These are phyloP conservation scores for Russula ochroleuca DNA, from an alignment of 768 basidiomycete genomes.

Conservation along the genomic window DNA sequence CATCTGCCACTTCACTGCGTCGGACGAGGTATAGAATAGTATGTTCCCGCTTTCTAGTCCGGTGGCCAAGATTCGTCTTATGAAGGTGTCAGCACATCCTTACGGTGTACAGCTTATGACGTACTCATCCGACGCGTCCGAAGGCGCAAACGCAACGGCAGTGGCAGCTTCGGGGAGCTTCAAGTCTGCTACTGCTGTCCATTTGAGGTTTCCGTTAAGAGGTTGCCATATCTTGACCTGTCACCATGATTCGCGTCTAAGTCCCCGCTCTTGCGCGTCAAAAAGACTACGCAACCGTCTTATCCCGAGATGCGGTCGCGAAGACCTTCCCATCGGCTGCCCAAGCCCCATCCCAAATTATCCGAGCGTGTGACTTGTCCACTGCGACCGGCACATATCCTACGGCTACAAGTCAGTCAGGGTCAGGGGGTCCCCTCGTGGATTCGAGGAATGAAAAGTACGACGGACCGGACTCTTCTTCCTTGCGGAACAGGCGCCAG, in stretches of 20 bases:
- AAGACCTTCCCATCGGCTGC: constrained; percentile 70
- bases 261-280: not conserved
- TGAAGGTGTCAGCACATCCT: not conserved
- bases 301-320: constrained; percentile 92
- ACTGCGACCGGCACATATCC: constrained; percentile 61
- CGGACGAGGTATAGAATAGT: constrained; percentile 48
- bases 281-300: constrained; percentile 54
- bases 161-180: constrained; percentile 77
- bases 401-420: constrained; percentile 13
- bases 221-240: constrained; percentile 84
- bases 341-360: constrained; percentile 97
- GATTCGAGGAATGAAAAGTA: not conserved
- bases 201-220: constrained; percentile 38
- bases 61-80: constrained; percentile 62
- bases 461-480: constrained; percentile 39
- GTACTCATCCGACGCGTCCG: constrained; percentile 42
- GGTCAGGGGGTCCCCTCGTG: not conserved
- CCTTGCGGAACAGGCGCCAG: constrained; percentile 73
- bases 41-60: constrained; percentile 84
- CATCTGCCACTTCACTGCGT: constrained; percentile 44
- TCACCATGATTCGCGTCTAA: not conserved
- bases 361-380: constrained; percentile 84
- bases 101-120: constrained; percentile 11
- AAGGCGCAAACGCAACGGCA: constrained; percentile 62
- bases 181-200: constrained; percentile 57